These are phyloP conservation scores for Malassezia caprae DNA, from an alignment of 1,284 basidiomycete species.

Conservation along the genomic window DNA sequence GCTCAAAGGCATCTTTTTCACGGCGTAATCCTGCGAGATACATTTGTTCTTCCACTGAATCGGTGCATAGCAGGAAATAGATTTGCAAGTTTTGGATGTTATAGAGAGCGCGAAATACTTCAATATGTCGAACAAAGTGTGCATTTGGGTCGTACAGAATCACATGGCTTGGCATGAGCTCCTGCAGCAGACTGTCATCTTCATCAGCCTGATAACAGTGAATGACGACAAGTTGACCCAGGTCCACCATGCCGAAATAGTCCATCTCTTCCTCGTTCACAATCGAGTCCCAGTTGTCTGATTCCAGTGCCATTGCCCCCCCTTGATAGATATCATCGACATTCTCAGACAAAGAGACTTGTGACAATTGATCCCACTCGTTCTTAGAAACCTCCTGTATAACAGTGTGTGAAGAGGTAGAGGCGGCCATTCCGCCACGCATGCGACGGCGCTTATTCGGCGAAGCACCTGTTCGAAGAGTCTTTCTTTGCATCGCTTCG, in stretches of 20 bases:
- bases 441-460: slow-evolving; percentile 48
- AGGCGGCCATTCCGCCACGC: slow-evolving; percentile 4
- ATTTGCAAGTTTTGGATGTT: slow-evolving; percentile 57
- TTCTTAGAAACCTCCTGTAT: background rate
- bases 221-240: slow-evolving; percentile 72
- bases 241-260: slow-evolving; percentile 69
- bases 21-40: slow-evolving; percentile 77
- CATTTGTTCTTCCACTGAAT: slow-evolving; percentile 88
- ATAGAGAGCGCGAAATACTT: slow-evolving; percentile 78
- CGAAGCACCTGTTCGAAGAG: slow-evolving; percentile 29
- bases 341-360: background rate
- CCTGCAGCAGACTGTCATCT: slow-evolving; percentile 77
- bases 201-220: slow-evolving; percentile 82
- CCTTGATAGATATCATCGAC: no score
- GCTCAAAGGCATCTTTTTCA: slow-evolving; percentile 90
- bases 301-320: background rate
- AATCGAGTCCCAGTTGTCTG: background rate
- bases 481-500: slow-evolving; percentile 37
- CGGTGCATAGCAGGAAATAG: slow-evolving; percentile 86
- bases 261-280: slow-evolving; percentile 28
- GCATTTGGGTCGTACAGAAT: slow-evolving; percentile 85
- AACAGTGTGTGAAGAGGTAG: background rate
- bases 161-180: slow-evolving; percentile 79
- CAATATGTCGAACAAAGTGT: slow-evolving; percentile 80
- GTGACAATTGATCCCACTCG: background rate